A percentile compares a stretch with the other conserved stretches of the same genome.
phyloP scores from a whole-genome alignment of 495 filamentous ascomycete species.

The Tuber brumale region DNA sequence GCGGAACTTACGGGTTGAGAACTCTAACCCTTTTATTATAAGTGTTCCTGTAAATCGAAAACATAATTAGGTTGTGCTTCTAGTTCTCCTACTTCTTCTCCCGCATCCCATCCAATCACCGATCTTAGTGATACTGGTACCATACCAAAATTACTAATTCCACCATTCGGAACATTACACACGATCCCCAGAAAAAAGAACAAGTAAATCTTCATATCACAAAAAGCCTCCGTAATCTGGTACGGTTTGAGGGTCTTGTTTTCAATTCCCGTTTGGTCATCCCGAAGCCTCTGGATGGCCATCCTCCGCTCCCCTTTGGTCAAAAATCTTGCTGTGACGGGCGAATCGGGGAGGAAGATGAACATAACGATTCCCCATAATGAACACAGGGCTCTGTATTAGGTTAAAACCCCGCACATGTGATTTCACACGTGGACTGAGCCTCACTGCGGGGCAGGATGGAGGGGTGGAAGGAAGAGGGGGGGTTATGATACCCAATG shows the following conservation, averaged over 20 bases:
- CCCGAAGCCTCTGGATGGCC: slow-evolving; percentile 54
- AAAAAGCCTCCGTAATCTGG: slow-evolving; percentile 53
- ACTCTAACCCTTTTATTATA: slow-evolving; percentile 59
- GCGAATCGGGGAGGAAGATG: slow-evolving; percentile 58
- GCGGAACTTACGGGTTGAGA: slow-evolving; percentile 44
- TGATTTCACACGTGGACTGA: not conserved
- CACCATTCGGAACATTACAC: slow-evolving; percentile 51
- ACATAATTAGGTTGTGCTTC: not conserved
- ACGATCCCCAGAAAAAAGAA: slow-evolving; percentile 57
- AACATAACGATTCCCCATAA: slow-evolving; percentile 48
- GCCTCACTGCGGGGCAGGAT: not conserved
- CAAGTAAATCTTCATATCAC: slow-evolving; percentile 59
- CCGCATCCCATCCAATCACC: not conserved
- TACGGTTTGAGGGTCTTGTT: slow-evolving; percentile 56
- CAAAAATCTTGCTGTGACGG: slow-evolving; percentile 56
- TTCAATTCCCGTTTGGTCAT: slow-evolving; percentile 62
- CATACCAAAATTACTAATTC: slow-evolving; percentile 56
- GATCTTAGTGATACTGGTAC: not conserved
- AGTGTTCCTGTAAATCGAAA: slow-evolving; percentile 40
- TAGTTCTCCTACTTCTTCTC: not conserved
- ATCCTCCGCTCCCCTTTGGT: slow-evolving; percentile 52
- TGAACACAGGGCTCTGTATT: slow-evolving; percentile 39
- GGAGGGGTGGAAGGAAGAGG: not conserved
- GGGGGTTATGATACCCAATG: slow-evolving; percentile 37
- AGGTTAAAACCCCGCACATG: slow-evolving; percentile 1